Conservation (phyloP, 1,284 basidiomycete species). For the Cryptococcus sp. region DNA sequence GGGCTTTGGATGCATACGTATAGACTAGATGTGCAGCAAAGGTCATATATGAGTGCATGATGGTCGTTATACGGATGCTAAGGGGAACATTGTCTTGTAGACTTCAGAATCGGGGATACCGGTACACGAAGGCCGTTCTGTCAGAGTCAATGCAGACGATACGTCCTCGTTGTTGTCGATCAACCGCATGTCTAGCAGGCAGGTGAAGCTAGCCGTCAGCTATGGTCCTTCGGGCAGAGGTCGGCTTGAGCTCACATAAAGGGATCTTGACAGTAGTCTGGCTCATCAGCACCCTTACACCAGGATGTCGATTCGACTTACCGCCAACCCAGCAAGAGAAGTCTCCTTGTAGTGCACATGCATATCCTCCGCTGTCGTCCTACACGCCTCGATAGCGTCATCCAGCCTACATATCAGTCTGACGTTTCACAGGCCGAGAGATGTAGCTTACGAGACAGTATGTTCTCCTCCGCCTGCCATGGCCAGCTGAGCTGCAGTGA, state of each 20-base stretch:
- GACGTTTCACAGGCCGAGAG: neutral
- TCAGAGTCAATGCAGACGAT: no score
- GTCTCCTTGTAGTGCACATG: conserved; percentile 71
- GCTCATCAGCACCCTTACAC: conserved; percentile 3
- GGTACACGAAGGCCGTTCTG: no score
- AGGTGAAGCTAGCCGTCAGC: conserved; percentile 15
- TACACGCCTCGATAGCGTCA: conserved; percentile 94
- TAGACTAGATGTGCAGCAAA: no score
- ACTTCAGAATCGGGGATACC: no score
- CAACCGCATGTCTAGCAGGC: conserved; percentile 11
- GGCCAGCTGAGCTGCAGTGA: conserved; percentile 88
- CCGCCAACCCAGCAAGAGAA: conserved; percentile 61
- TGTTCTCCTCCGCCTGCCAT: conserved; percentile 77
- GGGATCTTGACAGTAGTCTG: conserved; percentile 70
- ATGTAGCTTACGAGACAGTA: conserved; percentile 21
- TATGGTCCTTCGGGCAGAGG: neutral
- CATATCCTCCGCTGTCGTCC: conserved; percentile 68
- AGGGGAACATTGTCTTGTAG: no score
- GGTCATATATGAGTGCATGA: no score
- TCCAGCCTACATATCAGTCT: conserved; percentile 59
- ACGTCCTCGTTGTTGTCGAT: neutral
- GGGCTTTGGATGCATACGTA: no score
- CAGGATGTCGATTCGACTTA: conserved; percentile 42
- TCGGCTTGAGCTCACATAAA: conserved; percentile 50
- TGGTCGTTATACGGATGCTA: no score